These are phyloP conservation scores for Striga asiatica DNA, from an alignment of 257 asterid genomes.

Conservation along the genomic window DNA sequence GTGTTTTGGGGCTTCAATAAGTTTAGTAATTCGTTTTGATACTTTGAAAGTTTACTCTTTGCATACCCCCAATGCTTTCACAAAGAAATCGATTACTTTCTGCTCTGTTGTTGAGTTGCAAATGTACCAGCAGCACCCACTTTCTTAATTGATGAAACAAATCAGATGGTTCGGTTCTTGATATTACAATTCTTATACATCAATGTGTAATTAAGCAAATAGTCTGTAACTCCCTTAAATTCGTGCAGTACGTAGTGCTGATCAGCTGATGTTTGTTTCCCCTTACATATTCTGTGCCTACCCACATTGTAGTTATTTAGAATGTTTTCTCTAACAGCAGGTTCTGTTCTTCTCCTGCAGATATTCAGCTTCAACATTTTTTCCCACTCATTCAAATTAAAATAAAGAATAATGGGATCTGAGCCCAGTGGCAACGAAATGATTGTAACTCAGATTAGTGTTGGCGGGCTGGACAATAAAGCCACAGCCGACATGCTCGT, in stretches of 20 bases:
- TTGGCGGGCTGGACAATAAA: conserved; percentile 49
- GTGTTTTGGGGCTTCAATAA: background rate
- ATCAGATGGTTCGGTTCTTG: no score
- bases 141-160: no score
- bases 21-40: background rate
- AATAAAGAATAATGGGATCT: conserved; percentile 32
- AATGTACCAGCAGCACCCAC: no score
- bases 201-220: background rate
- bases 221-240: no score
- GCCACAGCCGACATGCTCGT: conserved; percentile 57
- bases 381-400: background rate
- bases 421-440: conserved; percentile 24
- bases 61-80: no score
- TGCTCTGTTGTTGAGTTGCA: no score
- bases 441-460: conserved; percentile 69
- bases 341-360: conserved; percentile 9
- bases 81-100: no score
- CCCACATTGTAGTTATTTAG: background rate
- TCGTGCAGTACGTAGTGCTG: no score
- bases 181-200: no score
- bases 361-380: background rate
- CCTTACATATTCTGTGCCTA: no score
- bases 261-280: no score
- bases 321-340: background rate
- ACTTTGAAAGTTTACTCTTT: no score